A percentile compares a stretch with the other conserved stretches of the same genome.
Conservation (phyloP, 352 stramenopile species). For the Elongisporangium senticosum region DNA sequence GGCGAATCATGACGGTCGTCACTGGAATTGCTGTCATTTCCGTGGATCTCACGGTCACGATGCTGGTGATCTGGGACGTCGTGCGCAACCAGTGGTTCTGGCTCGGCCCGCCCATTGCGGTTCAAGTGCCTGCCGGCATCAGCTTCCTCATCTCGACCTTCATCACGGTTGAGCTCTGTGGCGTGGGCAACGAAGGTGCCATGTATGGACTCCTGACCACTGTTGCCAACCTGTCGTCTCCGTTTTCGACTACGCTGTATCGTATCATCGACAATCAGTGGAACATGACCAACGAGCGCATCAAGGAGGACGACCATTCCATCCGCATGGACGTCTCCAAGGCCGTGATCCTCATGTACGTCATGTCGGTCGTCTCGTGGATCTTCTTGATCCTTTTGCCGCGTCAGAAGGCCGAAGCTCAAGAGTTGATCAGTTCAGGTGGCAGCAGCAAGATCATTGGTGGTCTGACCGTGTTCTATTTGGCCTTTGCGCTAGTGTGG, state of each 20-base stretch:
- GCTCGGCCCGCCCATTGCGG: slow-evolving; percentile 1
- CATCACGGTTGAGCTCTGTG: neutral
- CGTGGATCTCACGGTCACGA: slow-evolving; percentile 4
- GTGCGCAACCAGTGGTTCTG: slow-evolving; percentile 19
- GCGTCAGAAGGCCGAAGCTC: slow-evolving; percentile 18
- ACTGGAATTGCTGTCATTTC: slow-evolving; percentile 1
- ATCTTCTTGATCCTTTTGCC: slow-evolving; percentile 20
- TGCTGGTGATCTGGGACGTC: slow-evolving; percentile 26
- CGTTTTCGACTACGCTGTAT: slow-evolving; percentile 6
- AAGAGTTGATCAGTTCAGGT: slow-evolving; percentile 12
- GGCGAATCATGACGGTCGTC: slow-evolving; percentile 8
- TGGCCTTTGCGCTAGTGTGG: slow-evolving; percentile 1
- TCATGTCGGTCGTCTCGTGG: slow-evolving; percentile 12
- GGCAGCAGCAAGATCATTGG: slow-evolving; percentile 15
- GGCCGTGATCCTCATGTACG: slow-evolving; percentile 25
- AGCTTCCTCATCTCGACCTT: slow-evolving; percentile 19
- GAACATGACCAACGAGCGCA: slow-evolving; percentile 16
- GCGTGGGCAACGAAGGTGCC: neutral
- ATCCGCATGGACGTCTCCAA: slow-evolving; percentile 37
- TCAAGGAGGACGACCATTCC: slow-evolving; percentile 15
- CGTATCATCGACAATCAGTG: slow-evolving; percentile 13
- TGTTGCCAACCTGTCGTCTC: neutral
- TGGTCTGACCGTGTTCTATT: slow-evolving; percentile 15
- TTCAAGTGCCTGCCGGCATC: slow-evolving; percentile 6
- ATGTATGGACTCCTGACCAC: neutral